phyloP scores from a whole-genome alignment of 108 stramenopile genomes.

The Cyclotella baltica region DNA sequence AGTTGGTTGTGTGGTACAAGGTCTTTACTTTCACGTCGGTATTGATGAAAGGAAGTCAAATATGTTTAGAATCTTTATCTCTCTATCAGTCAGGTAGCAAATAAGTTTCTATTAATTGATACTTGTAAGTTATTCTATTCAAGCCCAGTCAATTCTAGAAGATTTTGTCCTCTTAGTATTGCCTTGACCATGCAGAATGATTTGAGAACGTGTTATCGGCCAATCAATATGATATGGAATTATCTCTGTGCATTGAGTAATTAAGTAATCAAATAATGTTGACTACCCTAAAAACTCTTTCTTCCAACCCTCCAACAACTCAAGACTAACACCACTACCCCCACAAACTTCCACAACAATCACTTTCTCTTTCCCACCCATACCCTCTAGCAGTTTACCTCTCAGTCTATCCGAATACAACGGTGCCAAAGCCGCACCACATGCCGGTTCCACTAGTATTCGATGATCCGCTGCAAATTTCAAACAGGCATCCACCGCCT shows the following conservation, averaged over 20 bases:
- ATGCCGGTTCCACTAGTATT: constrained; percentile 92
- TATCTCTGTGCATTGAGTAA: neutral
- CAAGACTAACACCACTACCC: constrained; percentile 80
- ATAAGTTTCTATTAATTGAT: no score
- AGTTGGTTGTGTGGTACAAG: no score
- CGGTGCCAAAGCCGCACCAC: constrained; percentile 90
- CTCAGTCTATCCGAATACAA: constrained; percentile 76
- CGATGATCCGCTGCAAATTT: constrained; percentile 83
- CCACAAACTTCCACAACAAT: constrained; percentile 90
- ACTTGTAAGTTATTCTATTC: no score
- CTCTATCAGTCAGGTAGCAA: no score
- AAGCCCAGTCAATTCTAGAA: no score
- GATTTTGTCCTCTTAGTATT: no score
- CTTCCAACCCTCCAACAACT: constrained; percentile 75
- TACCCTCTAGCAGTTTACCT: constrained; percentile 41
- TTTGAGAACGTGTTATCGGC: no score
- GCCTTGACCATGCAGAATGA: no score
- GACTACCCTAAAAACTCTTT: constrained; percentile 34
- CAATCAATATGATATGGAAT: no score
- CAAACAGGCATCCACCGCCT: constrained; percentile 85
- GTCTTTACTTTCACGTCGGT: no score
- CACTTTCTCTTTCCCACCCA: constrained; percentile 45
- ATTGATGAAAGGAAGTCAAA: no score
- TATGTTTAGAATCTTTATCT: no score
- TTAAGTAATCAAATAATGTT: constrained; percentile 6